Evolutionary conservation across 164 flowering plant genomes (phyloP), one percentile per base, ranked within the genome.

Genomic region (Saururus chinensis): DNA sequence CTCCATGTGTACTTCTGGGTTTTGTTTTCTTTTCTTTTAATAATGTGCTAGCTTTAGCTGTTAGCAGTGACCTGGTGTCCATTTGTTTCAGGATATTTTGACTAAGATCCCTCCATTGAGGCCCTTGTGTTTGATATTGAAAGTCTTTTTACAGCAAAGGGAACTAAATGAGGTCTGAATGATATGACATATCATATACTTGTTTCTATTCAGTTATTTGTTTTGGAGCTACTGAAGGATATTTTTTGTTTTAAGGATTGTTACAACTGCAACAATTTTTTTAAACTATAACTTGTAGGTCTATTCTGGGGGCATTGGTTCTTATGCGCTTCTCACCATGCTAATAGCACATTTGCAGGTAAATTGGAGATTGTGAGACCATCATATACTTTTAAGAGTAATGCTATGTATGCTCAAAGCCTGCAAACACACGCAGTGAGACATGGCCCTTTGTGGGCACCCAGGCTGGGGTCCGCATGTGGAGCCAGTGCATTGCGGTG

Each of bases 281-380:
- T 58, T 60, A 21, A 21, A 9, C 17, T 64, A 16, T 42, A 17
- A 45, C n/a, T 57, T 64, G 67, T 25, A 90, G 99, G 99, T 93
- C 7, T 93, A 90, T 69, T 80, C 99, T 65, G 99, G 97, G 62
- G 99, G 99, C 59, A 81, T 93, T 70, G 95, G 99, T 56, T 93
- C 99, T 22, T 93, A 93, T 81, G 92, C 96, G 4, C 92, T 93
- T 26, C 85, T 93, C 67, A 71, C 83, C 51, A 93, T 90, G 97
- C 75, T 93, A 10, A 87, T 93, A 67, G 95, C 90, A 59, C 78
- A 88, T 77, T 63, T 93, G 73, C 85, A 78, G 92, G 98, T 87
- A 71, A 68, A 55, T 26, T 52, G 14, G 49, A 30, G 37, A 30
- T 30, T 30, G 37, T 30, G 37, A 30, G 6, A 30, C 37, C 37